phyloP scores from a whole-genome alignment of 2,329 filamentous ascomycete genomes.

The Aspergillus chevalieri region DNA sequence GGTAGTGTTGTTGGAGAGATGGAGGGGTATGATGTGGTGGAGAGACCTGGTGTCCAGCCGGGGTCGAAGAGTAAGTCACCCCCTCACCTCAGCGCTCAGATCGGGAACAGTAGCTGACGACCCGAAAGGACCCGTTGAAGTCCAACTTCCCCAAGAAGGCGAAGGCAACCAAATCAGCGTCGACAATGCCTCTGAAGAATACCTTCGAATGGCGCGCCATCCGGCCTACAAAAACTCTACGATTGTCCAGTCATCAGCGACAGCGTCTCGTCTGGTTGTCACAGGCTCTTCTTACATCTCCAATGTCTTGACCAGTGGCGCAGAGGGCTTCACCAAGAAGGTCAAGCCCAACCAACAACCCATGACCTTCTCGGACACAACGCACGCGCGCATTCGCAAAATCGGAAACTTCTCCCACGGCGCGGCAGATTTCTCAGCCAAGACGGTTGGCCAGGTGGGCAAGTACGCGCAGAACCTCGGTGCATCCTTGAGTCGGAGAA shows the following conservation, averaged over 20 bases:
- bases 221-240: constrained; percentile 87
- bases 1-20: constrained; percentile 92
- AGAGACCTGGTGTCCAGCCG: constrained; percentile 66
- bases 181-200: constrained; percentile 48
- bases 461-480: constrained; percentile 86
- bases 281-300: constrained; percentile 76
- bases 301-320: constrained; percentile 68
- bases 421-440: constrained; percentile 72
- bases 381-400: constrained; percentile 77
- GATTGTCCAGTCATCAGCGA: constrained; percentile 78
- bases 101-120: too few relatives aligned
- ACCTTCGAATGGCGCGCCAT: constrained; percentile 71
- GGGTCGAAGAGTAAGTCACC: constrained; percentile 79
- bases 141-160: constrained; percentile 42
- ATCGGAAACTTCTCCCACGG: constrained; percentile 79
- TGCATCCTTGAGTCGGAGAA: constrained; percentile 63
- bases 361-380: constrained; percentile 78
- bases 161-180: constrained; percentile 43
- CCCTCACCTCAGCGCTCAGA: background rate
- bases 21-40: constrained; percentile 72
- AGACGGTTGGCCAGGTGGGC: constrained; percentile 78
- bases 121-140: constrained; percentile 41
- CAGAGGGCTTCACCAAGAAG: constrained; percentile 72
- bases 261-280: constrained; percentile 85
- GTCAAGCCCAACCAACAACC: constrained; percentile 73